Conservation (phyloP, 2,329 filamentous ascomycete species). For the Alternaria brassicae region DNA sequence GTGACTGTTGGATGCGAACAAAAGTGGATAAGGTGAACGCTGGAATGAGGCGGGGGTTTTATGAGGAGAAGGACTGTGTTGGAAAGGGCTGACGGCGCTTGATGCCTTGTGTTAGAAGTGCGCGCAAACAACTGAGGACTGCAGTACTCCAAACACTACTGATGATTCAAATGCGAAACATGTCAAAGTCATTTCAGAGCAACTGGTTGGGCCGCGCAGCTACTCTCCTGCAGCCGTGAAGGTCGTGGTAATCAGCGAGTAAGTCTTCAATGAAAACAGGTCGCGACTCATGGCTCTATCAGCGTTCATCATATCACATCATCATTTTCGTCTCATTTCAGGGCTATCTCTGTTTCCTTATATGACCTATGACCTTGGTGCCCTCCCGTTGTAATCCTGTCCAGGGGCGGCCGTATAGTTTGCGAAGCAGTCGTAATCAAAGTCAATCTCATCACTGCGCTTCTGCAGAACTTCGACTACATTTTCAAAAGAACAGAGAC, state of each 20-base stretch:
- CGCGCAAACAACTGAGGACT: too few relatives aligned
- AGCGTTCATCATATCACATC: not conserved
- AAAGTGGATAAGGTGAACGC: not conserved
- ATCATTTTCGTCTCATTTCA: not conserved
- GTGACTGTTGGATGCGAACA: not conserved
- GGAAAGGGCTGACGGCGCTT: not conserved
- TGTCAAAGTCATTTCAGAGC: too few relatives aligned
- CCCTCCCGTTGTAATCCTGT: conserved; percentile 38
- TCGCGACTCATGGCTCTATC: not conserved
- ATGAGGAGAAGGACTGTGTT: not conserved
- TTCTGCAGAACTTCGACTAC: conserved; percentile 39
- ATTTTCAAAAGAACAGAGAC: conserved; percentile 39
- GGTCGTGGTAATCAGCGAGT: not conserved
- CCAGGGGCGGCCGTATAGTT: conserved; percentile 38
- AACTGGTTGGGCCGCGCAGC: not conserved
- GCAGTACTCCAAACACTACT: too few relatives aligned
- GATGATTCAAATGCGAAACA: too few relatives aligned
- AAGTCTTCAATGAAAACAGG: not conserved
- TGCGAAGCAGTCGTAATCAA: conserved; percentile 39
- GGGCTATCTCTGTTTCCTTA: not conserved
- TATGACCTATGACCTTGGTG: conserved; percentile 11
- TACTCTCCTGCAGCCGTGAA: not conserved
- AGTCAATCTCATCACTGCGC: conserved; percentile 39
- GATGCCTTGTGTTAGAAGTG: not conserved
- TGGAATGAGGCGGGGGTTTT: not conserved